A percentile compares a stretch with the other conserved stretches of the same genome.
Conservation (phyloP, 176 grass and related monocot species). For the Oryza officinalis region DNA sequence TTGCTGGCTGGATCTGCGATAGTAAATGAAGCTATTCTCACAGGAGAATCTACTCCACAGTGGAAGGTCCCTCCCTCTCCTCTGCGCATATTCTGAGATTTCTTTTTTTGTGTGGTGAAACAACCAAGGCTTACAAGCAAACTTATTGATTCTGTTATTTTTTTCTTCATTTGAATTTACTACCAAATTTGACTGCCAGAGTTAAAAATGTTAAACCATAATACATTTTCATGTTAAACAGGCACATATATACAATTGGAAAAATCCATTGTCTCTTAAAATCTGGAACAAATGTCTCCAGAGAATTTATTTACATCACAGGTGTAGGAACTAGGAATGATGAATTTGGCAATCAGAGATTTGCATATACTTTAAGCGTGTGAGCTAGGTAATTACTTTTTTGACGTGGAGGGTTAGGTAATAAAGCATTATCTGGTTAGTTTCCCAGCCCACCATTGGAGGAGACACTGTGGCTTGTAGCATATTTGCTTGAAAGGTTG, state of each 20-base stretch:
- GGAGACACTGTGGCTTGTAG: neutral
- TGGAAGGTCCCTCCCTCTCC: constrained; percentile 69
- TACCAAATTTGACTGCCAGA: neutral
- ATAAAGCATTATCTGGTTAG: neutral
- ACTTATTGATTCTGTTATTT: neutral
- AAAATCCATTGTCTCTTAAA: constrained; percentile 18
- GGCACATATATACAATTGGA: constrained; percentile 6
- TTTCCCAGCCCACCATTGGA: constrained; percentile 1
- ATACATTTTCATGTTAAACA: neutral
- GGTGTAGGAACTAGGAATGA: neutral
- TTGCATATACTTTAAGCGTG: constrained; percentile 4
- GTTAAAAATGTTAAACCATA: constrained; percentile 2
- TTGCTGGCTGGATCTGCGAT: constrained; percentile 86
- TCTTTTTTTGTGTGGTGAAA: neutral
- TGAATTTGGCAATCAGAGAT: constrained; percentile 6
- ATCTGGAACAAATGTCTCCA: neutral
- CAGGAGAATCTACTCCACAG: constrained; percentile 98
- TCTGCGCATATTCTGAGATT: neutral
- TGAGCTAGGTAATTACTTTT: neutral
- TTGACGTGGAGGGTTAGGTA: neutral
- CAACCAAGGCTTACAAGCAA: constrained; percentile 6
- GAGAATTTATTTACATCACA: neutral
- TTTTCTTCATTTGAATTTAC: constrained; percentile 19
- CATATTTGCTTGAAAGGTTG: neutral
- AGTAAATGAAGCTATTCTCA: constrained; percentile 98